Evolutionary conservation across 352 stramenopile species (phyloP).

Genomic region (Pythium vanterpoolii): DNA sequence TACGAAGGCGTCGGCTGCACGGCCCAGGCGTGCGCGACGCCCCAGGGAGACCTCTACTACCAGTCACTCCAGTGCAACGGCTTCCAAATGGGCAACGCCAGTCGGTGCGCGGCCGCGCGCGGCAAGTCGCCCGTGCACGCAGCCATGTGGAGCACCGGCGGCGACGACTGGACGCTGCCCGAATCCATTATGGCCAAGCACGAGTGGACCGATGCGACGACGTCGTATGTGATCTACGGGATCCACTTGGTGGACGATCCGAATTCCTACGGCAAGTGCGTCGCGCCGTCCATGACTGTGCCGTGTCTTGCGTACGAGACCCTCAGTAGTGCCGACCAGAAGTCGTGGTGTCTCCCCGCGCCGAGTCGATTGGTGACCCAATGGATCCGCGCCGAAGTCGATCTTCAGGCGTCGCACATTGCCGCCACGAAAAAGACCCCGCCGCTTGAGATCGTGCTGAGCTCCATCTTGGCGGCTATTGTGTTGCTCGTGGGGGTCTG

Average conservation of each 20-base stretch:
- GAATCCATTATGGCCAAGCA: slow-evolving; percentile 31
- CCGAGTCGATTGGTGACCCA: slow-evolving; percentile 33
- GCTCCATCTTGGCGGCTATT: background rate
- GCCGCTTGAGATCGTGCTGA: slow-evolving; percentile 11
- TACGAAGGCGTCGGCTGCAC: slow-evolving; percentile 31
- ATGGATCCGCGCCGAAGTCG: slow-evolving; percentile 34
- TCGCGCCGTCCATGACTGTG: slow-evolving; percentile 41
- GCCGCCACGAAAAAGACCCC: background rate
- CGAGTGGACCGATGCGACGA: slow-evolving; percentile 24
- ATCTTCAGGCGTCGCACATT: background rate
- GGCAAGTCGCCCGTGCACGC: slow-evolving; percentile 31
- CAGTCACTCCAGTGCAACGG: slow-evolving; percentile 24
- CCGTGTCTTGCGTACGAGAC: slow-evolving; percentile 31
- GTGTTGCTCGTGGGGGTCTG: slow-evolving; percentile 8
- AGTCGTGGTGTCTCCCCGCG: slow-evolving; percentile 28
- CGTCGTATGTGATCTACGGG: slow-evolving; percentile 27
- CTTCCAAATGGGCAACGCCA: slow-evolving; percentile 23
- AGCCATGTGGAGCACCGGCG: slow-evolving; percentile 45
- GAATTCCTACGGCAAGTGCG: slow-evolving; percentile 42
- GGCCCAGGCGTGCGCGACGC: slow-evolving; percentile 31
- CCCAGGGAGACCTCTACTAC: slow-evolving; percentile 31
- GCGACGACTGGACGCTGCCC: slow-evolving; percentile 33
- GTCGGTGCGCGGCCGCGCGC: slow-evolving; percentile 9
- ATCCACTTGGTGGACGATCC: slow-evolving; percentile 37
- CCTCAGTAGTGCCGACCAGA: slow-evolving; percentile 2